phyloP scores from a whole-genome alignment of 2,329 filamentous ascomycete species.

The Diaporthe caulivora region DNA sequence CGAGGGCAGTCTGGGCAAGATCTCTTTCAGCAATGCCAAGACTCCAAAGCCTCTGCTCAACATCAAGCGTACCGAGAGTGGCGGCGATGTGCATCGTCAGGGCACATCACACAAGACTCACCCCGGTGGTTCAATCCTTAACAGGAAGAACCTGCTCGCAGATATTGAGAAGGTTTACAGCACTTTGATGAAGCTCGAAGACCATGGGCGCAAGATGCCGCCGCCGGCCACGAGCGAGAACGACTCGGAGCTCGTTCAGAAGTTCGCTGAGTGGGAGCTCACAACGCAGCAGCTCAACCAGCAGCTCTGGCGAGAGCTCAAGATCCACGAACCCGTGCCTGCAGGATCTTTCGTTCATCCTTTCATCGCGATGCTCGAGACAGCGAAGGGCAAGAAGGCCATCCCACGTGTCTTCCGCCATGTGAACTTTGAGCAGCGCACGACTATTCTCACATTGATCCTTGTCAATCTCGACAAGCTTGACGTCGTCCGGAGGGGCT shows the following conservation, averaged over 20 bases:
- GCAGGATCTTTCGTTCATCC: slow-evolving; percentile 81
- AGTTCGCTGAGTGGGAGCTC: slow-evolving; percentile 84
- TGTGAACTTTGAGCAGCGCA: slow-evolving; percentile 90
- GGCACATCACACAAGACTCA: slow-evolving; percentile 59
- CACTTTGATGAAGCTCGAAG: slow-evolving; percentile 92
- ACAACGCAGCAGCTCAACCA: slow-evolving; percentile 78
- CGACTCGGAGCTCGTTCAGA: slow-evolving; percentile 77
- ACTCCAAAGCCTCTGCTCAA: slow-evolving; percentile 95
- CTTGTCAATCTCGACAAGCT: slow-evolving; percentile 92
- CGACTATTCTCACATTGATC: slow-evolving; percentile 96
- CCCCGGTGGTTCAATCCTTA: slow-evolving; percentile 63
- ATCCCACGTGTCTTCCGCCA: slow-evolving; percentile 96
- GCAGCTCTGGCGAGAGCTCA: slow-evolving; percentile 86
- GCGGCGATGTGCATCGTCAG: slow-evolving; percentile 68
- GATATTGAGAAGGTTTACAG: slow-evolving; percentile 92
- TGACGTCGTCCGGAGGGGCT: slow-evolving; percentile 87
- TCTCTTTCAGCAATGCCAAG: slow-evolving; percentile 98
- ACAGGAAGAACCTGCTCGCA: slow-evolving; percentile 84
- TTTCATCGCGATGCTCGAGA: slow-evolving; percentile 95
- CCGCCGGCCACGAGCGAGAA: slow-evolving; percentile 69
- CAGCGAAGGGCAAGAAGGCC: slow-evolving; percentile 95
- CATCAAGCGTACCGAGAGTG: slow-evolving; percentile 87
- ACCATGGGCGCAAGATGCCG: slow-evolving; percentile 87
- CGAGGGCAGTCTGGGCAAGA: slow-evolving; percentile 95
- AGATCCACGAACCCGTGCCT: slow-evolving; percentile 92